Conservation (phyloP, 1,284 basidiomycete species). For the Mycocalia duriaeana region DNA sequence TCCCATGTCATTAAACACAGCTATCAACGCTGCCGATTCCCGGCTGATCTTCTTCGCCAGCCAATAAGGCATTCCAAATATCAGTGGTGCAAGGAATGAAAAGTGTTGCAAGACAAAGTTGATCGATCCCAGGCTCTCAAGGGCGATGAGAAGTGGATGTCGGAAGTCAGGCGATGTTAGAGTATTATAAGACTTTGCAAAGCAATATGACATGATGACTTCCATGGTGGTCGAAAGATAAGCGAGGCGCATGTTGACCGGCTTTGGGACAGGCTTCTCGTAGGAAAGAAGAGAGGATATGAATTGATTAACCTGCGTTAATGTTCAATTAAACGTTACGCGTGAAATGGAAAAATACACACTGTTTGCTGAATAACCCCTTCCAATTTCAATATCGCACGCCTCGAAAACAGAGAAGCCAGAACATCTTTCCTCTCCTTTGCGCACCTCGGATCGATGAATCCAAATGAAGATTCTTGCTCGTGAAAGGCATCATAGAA, state of each 20-base stretch:
- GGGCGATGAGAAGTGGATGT: constrained; percentile 19
- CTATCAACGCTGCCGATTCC: constrained; percentile 3
- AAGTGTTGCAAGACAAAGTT: constrained; percentile 23
- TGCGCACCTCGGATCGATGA: constrained; percentile 18
- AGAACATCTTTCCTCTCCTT: constrained; percentile 24
- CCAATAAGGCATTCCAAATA: constrained; percentile 14
- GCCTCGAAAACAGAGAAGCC: constrained; percentile 26
- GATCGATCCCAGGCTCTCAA: constrained; percentile 15
- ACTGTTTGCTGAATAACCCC: constrained; percentile 23
- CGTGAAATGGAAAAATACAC: constrained; percentile 2
- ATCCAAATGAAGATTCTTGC: constrained; percentile 19
- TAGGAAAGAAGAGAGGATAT: constrained; percentile 12
- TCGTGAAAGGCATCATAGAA: constrained; percentile 22
- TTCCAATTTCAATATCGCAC: constrained; percentile 24
- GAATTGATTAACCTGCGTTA: constrained; percentile 16
- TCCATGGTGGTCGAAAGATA: constrained; percentile 19
- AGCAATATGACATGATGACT: constrained; percentile 25
- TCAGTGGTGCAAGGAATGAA: constrained; percentile 16
- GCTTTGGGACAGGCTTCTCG: constrained; percentile 2
- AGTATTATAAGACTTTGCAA: constrained; percentile 16
- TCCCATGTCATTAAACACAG: constrained; percentile 11
- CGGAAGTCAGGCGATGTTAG: constrained; percentile 20
- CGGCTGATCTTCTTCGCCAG: constrained; percentile 11
- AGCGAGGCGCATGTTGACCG: constrained; percentile 14
- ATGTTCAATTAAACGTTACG: constrained; percentile 8